phyloP scores from a whole-genome alignment of 306 rosid species.

The Castanopsis chinensis region DNA sequence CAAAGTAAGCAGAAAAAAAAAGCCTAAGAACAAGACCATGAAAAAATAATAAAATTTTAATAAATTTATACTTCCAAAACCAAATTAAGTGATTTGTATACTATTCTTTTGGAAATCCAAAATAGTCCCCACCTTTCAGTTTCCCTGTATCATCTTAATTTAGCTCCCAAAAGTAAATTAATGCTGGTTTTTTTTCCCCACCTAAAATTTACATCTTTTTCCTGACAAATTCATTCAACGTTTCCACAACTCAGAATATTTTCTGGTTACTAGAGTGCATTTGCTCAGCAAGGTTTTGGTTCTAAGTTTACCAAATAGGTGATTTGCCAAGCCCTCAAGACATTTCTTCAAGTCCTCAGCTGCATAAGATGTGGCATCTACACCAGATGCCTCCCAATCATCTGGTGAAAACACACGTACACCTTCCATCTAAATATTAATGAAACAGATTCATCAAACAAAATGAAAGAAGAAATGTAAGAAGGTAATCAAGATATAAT shows the following conservation, averaged over 20 bases:
- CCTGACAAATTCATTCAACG: background rate
- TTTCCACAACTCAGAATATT: background rate
- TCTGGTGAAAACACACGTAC: slow-evolving; percentile 75
- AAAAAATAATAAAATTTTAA: background rate
- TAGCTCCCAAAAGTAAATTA: background rate
- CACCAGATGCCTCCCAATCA: slow-evolving; percentile 76
- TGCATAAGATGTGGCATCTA: slow-evolving; percentile 73
- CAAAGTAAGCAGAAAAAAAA: background rate
- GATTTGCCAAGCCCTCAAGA: slow-evolving; percentile 94
- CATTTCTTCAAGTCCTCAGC: slow-evolving; percentile 89
- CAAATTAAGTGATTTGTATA: background rate
- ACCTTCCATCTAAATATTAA: slow-evolving; percentile 82
- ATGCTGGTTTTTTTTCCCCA: background rate
- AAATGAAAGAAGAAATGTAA: slow-evolving; percentile 16
- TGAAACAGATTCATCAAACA: slow-evolving; percentile 7
- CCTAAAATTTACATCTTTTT: background rate
- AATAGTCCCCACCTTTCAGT: background rate
- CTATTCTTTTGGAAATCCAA: background rate
- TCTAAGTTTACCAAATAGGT: slow-evolving; percentile 73
- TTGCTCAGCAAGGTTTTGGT: background rate
- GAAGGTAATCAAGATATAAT: slow-evolving; percentile 19
- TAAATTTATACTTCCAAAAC: background rate
- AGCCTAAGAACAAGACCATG: background rate
- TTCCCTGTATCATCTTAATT: background rate
- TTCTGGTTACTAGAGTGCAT: background rate